A percentile compares a stretch with the other conserved stretches of the same genome.
phyloP scores from a whole-genome alignment of 768 basidiomycete species.

The Podaxis sp. region DNA sequence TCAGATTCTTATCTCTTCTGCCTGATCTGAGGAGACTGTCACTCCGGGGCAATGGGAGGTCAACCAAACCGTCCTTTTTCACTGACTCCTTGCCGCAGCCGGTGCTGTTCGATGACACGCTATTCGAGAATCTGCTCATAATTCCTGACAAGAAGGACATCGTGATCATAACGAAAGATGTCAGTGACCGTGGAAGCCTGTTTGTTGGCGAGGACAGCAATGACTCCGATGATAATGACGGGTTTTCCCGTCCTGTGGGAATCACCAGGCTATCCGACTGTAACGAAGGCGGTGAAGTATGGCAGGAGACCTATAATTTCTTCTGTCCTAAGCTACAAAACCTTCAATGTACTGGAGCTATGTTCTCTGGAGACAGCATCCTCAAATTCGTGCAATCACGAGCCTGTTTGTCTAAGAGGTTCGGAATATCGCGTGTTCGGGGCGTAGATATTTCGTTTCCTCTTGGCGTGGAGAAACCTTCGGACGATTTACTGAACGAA shows the following conservation, averaged over 20 bases:
- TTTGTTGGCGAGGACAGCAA: not conserved
- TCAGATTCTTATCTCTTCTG: not conserved
- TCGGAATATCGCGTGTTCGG: not conserved
- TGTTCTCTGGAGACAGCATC: not conserved
- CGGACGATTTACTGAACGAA: not conserved
- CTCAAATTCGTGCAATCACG: not conserved
- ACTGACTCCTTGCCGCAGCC: not conserved
- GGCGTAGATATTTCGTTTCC: not conserved
- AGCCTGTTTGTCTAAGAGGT: not conserved
- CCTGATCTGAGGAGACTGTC: not conserved
- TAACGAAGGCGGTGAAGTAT: not conserved
- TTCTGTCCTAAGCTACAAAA: conserved; percentile 2
- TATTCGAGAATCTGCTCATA: not conserved
- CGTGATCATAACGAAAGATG: not conserved
- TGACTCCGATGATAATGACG: not conserved
- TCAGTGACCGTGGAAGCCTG: not conserved
- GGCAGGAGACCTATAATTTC: not conserved
- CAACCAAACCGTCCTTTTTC: no score
- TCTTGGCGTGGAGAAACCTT: not conserved
- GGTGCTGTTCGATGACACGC: not conserved
- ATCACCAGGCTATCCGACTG: not conserved
- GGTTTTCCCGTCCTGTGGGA: not conserved
- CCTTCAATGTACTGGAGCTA: conserved; percentile 3
- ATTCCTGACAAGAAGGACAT: not conserved
- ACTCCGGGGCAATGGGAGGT: not conserved